phyloP scores from a whole-genome alignment of 2,329 filamentous ascomycete species.

The Arthroderma sp. region DNA sequence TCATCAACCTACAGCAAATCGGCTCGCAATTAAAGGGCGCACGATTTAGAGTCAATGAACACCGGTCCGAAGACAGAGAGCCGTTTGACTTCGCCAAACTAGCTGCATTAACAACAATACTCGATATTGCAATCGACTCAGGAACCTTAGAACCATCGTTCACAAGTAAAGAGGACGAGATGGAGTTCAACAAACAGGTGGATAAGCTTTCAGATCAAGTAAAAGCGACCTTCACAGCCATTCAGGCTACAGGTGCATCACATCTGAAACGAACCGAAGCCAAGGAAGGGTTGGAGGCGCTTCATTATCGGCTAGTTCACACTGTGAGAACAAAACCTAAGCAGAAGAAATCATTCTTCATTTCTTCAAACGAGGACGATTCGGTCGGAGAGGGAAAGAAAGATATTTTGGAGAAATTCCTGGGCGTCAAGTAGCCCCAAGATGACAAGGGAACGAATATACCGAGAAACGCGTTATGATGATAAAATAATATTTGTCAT shows the following conservation, averaged over 20 bases:
- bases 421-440: neutral
- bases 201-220: slow-evolving; percentile 54
- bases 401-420: neutral
- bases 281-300: slow-evolving; percentile 61
- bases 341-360: slow-evolving; percentile 38
- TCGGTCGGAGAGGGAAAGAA: neutral
- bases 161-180: slow-evolving; percentile 24
- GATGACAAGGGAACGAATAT: neutral
- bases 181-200: slow-evolving; percentile 57
- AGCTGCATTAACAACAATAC: slow-evolving; percentile 50
- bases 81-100: slow-evolving; percentile 54
- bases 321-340: slow-evolving; percentile 54
- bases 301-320: slow-evolving; percentile 62
- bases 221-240: slow-evolving; percentile 46
- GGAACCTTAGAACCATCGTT: slow-evolving; percentile 27
- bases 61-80: slow-evolving; percentile 6
- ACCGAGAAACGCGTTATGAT: neutral
- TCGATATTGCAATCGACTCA: slow-evolving; percentile 65
- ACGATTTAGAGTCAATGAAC: slow-evolving; percentile 23
- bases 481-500: neutral
- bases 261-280: slow-evolving; percentile 62
- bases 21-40: slow-evolving; percentile 20
- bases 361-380: neutral
- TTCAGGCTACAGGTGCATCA: slow-evolving; percentile 62
- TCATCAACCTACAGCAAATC: slow-evolving; percentile 25